phyloP scores from a whole-genome alignment of 805 yeast species.

The Alloascoidea africana region DNA sequence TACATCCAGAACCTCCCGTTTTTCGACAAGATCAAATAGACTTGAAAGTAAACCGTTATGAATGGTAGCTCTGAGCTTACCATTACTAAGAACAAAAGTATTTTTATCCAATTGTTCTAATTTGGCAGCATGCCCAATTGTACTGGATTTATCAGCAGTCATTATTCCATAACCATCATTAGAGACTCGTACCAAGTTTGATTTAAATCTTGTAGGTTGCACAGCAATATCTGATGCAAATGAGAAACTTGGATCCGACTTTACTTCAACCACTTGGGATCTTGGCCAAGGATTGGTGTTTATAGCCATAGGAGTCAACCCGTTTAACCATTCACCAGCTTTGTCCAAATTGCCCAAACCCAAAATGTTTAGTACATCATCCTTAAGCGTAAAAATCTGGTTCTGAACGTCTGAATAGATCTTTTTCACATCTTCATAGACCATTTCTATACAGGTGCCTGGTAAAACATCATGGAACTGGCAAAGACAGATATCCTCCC shows the following conservation, averaged over 20 bases:
- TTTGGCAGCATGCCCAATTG: slow-evolving; percentile 19
- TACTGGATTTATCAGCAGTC: slow-evolving; percentile 9
- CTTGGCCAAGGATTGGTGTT: slow-evolving; percentile 3
- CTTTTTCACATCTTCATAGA: slow-evolving; percentile 64
- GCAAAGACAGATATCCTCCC: slow-evolving; percentile 67
- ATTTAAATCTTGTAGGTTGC: background rate
- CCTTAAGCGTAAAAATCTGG: slow-evolving; percentile 29
- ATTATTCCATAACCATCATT: slow-evolving; percentile 8
- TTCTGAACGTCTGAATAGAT: slow-evolving; percentile 38
- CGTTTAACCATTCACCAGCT: no score
- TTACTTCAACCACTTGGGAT: slow-evolving; percentile 3
- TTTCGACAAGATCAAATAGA: slow-evolving; percentile 34
- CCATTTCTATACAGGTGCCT: slow-evolving; percentile 73
- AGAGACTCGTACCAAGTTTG: background rate
- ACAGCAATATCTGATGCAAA: slow-evolving; percentile 8
- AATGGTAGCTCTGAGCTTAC: slow-evolving; percentile 34
- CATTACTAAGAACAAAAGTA: slow-evolving; percentile 32
- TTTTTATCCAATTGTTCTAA: slow-evolving; percentile 11
- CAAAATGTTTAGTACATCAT: slow-evolving; percentile 22
- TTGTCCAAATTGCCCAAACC: slow-evolving; percentile 18
- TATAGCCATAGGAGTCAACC: slow-evolving; percentile 5
- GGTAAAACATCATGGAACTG: slow-evolving; percentile 81
- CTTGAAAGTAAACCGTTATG: slow-evolving; percentile 41
- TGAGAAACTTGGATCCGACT: slow-evolving; percentile 1
- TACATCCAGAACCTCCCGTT: slow-evolving; percentile 42